These are phyloP conservation scores for Camillea tinctor DNA, from an alignment of 2,329 filamentous ascomycete genomes.

Conservation along the genomic window DNA sequence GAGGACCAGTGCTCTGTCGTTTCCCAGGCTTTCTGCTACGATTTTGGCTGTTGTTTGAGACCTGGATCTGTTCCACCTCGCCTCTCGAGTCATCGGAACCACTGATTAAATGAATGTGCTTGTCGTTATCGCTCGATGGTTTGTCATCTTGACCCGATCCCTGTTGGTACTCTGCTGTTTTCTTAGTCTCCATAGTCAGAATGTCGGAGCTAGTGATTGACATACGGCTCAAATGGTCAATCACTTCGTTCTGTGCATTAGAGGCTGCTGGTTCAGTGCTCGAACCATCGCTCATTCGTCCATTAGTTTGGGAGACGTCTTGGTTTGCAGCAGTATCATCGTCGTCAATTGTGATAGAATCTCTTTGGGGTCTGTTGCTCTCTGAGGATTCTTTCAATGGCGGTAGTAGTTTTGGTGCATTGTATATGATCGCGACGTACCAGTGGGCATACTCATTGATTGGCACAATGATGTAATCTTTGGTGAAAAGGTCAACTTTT, in stretches of 20 bases:
- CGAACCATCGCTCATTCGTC: background rate
- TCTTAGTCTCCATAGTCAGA: conserved; percentile 19
- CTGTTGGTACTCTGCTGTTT: conserved; percentile 10
- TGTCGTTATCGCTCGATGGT: conserved; percentile 1
- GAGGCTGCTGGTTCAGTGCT: conserved; percentile 1
- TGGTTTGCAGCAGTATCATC: conserved; percentile 9
- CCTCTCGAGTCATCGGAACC: conserved; percentile 11
- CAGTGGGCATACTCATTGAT: conserved; percentile 88
- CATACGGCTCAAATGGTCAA: conserved; percentile 26
- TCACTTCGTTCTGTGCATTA: conserved; percentile 17
- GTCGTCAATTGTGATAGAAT: conserved; percentile 12
- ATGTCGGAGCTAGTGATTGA: conserved; percentile 23
- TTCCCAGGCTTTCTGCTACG: conserved; percentile 32
- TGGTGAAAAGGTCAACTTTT: conserved; percentile 77
- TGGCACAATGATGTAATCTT: conserved; percentile 87
- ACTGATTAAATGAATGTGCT: conserved; percentile 12
- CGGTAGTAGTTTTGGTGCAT: conserved; percentile 64
- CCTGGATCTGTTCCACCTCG: conserved; percentile 1
- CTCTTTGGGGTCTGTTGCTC: background rate
- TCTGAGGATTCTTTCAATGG: conserved; percentile 6
- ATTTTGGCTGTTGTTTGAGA: conserved; percentile 12
- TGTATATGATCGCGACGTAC: conserved; percentile 95
- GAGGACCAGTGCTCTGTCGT: conserved; percentile 31
- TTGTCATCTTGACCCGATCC: conserved; percentile 6
- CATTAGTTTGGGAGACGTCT: conserved; percentile 6